Base-by-base conservation (phyloP, 2,329 filamentous ascomycete genomes). In the Trichoderma gracile region DNA sequence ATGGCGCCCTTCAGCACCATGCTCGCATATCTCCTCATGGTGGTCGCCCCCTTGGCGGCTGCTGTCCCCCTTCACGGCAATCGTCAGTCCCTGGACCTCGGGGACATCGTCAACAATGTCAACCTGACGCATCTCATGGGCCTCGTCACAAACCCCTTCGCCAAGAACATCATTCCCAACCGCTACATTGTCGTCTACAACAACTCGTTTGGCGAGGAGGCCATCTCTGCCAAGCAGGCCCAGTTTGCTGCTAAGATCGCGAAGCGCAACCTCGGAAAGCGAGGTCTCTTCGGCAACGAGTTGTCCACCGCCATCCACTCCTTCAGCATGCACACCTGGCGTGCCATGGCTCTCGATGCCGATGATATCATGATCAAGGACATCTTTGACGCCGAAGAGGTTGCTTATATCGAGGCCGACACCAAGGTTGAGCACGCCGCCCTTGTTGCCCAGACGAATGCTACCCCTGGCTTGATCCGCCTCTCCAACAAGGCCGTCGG, bases 131-230 rank as follows among this genome's bases (percentile, higher is more conserved):
- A 68, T 65, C 67, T 69, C 57, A 71, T 50, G 38, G 46, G 21
- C 46, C 25, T 81, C 68, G 74, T 87, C 70, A 74, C 76, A 70
- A 88, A 87, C 71, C 73, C 79, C 2, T 74, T 79, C 38, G 80
- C 79, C 62, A 68, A 68, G 10, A 77, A 85, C 69, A 74, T 82
- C 65, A 81, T 88, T 54, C 76, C 82, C 42, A 82, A 84, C 76
- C 78, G 80, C 55, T 89, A 87, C 75, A 88, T 89, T 67, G 85
- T 89, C 62, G 85, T 89, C 65, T 89, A 87, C 78, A 85, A 88
- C 73, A 78, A 78, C 68, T 81, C 80, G 63, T 81, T 80, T 68
- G 78, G 76, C 67, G 76, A 81, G 23, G 79, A 79, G 17, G 76
- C 77, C 43, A 81, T 88, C 69, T 74, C 77, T 43, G 76, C 79